Conservation (phyloP, 306 rosid genomes). For the Medicago lupulina region DNA sequence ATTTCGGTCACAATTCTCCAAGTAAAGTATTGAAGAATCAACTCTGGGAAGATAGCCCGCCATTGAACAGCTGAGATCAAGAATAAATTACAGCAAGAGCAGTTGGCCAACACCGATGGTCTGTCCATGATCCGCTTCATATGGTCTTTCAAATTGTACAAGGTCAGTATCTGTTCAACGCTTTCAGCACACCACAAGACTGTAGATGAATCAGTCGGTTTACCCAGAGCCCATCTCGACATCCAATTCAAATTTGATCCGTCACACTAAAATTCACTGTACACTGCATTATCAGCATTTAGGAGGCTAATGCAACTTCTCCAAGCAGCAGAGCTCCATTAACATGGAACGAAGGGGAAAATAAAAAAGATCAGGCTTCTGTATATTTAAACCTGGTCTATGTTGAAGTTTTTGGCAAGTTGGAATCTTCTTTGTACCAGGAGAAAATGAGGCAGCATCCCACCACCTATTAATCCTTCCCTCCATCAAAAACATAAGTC, state of each 20-base stretch:
- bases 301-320: conserved; percentile 47
- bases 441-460: conserved; percentile 51
- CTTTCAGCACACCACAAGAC: conserved; percentile 26
- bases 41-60: conserved; percentile 42
- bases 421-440: conserved; percentile 48
- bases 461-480: conserved; percentile 43
- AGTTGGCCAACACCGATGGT: conserved; percentile 10
- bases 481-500: conserved; percentile 49
- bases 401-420: conserved; percentile 36
- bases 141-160: conserved; percentile 34
- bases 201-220: conserved; percentile 35
- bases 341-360: conserved; percentile 43
- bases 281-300: conserved; percentile 48
- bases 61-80: conserved; percentile 45
- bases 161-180: conserved; percentile 27
- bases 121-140: conserved; percentile 26
- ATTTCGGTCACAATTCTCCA: conserved; percentile 49
- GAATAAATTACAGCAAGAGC: conserved; percentile 27
- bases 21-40: conserved; percentile 45
- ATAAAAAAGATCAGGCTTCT: conserved; percentile 38
- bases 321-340: conserved; percentile 49
- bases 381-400: conserved; percentile 45
- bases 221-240: conserved; percentile 39
- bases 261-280: conserved; percentile 51
- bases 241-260: conserved; percentile 38